phyloP scores from a whole-genome alignment of 2,329 filamentous ascomycete species.

The Fusarium sp. region DNA sequence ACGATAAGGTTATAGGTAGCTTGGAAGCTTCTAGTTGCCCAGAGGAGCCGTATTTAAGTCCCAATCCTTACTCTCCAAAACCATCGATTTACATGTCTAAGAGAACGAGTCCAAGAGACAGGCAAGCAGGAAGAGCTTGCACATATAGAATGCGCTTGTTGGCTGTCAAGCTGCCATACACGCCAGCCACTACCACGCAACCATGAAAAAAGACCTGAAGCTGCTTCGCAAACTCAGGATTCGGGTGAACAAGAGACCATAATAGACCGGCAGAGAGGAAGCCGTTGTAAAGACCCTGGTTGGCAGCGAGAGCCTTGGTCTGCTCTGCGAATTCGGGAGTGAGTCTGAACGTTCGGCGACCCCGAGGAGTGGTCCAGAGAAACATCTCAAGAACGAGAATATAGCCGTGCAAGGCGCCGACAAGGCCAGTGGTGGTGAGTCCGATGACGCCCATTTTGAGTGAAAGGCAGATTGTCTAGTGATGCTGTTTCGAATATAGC shows the following conservation, averaged over 20 bases:
- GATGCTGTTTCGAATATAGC: neutral
- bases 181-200: conserved; percentile 62
- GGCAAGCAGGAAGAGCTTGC: conserved; percentile 55
- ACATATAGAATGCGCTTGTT: conserved; percentile 60
- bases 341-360: conserved; percentile 62
- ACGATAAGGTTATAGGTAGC: too few species aligned
- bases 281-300: conserved; percentile 69
- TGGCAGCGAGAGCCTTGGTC: conserved; percentile 63
- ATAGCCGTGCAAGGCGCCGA: conserved; percentile 63
- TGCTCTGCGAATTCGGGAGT: conserved; percentile 62
- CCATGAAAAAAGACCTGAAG: conserved; percentile 65
- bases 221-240: conserved; percentile 59
- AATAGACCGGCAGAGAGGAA: conserved; percentile 65
- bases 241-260: conserved; percentile 65
- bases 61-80: neutral
- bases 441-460: conserved; percentile 55
- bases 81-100: conserved; percentile 34
- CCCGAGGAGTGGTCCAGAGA: conserved; percentile 64
- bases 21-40: too few species aligned
- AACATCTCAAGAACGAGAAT: conserved; percentile 66
- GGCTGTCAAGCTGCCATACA: conserved; percentile 62
- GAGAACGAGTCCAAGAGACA: conserved; percentile 52
- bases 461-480: neutral
- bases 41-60: neutral
- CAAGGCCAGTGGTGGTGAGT: conserved; percentile 54